Evolutionary conservation across 306 rosid genomes (phyloP).

Genomic region (Prunus fruticosa): DNA sequence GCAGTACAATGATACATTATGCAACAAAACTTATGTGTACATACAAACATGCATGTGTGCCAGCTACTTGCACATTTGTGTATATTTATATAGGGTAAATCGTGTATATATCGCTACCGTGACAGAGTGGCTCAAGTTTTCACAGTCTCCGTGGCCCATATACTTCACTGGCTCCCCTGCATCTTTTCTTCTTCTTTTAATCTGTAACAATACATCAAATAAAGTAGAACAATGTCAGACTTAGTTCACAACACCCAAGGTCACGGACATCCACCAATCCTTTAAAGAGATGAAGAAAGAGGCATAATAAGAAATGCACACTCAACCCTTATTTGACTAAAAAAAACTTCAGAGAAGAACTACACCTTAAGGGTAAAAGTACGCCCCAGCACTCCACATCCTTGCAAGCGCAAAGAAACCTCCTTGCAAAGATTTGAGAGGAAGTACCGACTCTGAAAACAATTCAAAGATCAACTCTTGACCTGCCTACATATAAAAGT

Average conservation of each 20-base stretch:
- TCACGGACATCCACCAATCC: constrained; percentile 6
- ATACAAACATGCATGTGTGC: neutral
- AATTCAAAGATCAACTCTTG: constrained; percentile 33
- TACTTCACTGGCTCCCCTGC: constrained; percentile 85
- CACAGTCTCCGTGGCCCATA: constrained; percentile 97
- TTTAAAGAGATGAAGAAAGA: constrained; percentile 15
- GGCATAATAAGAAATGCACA: constrained; percentile 3
- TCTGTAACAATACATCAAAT: constrained; percentile 38
- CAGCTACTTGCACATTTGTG: neutral
- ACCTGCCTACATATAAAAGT: constrained; percentile 12
- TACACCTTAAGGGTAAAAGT: constrained; percentile 82
- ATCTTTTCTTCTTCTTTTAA: constrained; percentile 75
- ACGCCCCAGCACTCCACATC: constrained; percentile 79
- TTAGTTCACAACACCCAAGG: constrained; percentile 5
- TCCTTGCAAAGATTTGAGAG: constrained; percentile 81
- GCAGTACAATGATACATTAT: constrained; percentile 5
- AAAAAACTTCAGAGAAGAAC: constrained; percentile 20
- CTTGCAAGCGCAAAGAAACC: constrained; percentile 74
- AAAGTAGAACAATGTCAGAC: constrained; percentile 11
- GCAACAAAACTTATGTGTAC: neutral
- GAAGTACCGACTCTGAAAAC: constrained; percentile 70
- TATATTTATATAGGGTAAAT: constrained; percentile 10
- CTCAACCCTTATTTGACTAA: constrained; percentile 1
- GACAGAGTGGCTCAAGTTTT: constrained; percentile 86
- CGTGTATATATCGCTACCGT: constrained; percentile 48